Percentiles rank a stretch among this genome's conserved stretches.
Conservation (phyloP, 371 early-diverging fungal species). For the Mortierella sp. region DNA sequence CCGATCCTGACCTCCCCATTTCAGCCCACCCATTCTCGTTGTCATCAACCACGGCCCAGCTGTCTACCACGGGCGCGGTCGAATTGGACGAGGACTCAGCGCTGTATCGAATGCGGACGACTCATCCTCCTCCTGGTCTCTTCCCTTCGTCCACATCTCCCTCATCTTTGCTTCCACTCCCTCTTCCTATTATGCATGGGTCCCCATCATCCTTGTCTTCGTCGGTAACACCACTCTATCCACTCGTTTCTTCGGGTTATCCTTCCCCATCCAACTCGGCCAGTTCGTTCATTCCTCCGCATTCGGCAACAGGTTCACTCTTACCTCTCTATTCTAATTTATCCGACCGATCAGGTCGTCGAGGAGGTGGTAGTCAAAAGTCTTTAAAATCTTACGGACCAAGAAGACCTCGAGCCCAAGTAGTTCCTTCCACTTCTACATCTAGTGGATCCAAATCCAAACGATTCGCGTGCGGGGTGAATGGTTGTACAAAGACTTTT, state of each 20-base stretch:
- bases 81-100: too few species aligned
- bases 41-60: too few species aligned
- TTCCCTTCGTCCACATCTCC: not conserved
- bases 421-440: not conserved
- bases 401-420: not conserved
- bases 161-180: not conserved
- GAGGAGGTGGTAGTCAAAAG: too few species aligned
- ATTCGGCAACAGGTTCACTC: too few species aligned
- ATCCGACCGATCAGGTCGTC: not conserved
- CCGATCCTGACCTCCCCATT: too few species aligned
- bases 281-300: too few species aligned
- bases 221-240: too few species aligned
- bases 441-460: not conserved
- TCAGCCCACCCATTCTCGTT: too few species aligned
- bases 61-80: too few species aligned
- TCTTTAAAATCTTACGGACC: not conserved
- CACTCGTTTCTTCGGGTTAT: too few species aligned
- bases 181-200: not conserved
- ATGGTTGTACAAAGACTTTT: slow-evolving; percentile 10
- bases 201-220: not conserved
- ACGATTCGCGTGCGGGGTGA: not conserved
- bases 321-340: not conserved
- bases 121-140: not conserved
- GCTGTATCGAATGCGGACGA: too few species aligned
- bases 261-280: too few species aligned